Percentiles rank a stretch among this genome's conserved stretches.
Evolutionary conservation across 805 yeast species (phyloP).

Genomic region (Ogataea saltuana): DNA sequence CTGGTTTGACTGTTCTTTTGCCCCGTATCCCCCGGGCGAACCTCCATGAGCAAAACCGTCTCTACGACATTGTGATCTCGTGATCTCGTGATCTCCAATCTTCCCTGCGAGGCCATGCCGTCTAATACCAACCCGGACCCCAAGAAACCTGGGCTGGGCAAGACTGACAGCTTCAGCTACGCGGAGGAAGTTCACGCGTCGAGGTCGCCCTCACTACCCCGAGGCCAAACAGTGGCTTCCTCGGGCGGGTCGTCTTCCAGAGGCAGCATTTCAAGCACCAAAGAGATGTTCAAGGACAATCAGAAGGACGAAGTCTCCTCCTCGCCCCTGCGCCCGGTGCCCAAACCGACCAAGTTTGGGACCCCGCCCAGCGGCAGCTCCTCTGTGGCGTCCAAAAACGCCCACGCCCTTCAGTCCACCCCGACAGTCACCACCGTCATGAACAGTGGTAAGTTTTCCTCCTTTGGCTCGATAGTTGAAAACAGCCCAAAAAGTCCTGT

Average conservation of each 20-base stretch:
- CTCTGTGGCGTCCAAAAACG: background rate
- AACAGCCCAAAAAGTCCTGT: too few species aligned
- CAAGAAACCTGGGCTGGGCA: too few species aligned
- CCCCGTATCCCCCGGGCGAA: too few species aligned
- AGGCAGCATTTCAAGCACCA: background rate
- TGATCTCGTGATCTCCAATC: background rate
- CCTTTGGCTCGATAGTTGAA: conserved; percentile 7
- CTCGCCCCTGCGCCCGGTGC: background rate
- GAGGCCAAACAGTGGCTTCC: background rate
- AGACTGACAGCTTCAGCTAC: background rate
- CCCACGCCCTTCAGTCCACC: background rate
- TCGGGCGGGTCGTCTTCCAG: background rate
- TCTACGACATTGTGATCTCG: too few species aligned
- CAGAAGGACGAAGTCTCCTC: background rate
- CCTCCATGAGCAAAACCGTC: too few species aligned
- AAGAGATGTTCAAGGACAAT: background rate
- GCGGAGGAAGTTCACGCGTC: background rate
- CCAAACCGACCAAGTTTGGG: background rate
- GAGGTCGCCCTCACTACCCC: background rate
- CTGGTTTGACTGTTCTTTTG: too few species aligned
- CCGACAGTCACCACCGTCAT: background rate
- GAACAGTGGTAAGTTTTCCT: background rate
- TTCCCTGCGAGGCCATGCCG: background rate
- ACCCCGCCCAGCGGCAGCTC: background rate
- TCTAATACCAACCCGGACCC: background rate